phyloP scores from a whole-genome alignment of 345 rosid genomes.

The Hibiscus tridactylites region DNA sequence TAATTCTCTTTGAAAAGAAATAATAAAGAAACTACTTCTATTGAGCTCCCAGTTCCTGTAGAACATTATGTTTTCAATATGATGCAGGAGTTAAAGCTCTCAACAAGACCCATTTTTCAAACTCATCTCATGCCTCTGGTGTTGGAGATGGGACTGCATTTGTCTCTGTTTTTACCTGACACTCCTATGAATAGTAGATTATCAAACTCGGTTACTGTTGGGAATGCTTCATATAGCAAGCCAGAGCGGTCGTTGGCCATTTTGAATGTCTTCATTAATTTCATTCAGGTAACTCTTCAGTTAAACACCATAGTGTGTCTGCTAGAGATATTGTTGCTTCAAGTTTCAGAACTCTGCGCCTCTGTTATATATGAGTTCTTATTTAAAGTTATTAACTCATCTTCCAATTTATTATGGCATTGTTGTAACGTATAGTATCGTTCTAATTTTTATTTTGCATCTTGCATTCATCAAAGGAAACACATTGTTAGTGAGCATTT shows the following conservation, averaged over 20 bases:
- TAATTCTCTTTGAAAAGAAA: not conserved
- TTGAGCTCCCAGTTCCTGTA: not conserved
- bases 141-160: slow-evolving; percentile 40
- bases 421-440: not conserved
- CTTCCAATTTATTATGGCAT: not conserved
- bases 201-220: slow-evolving; percentile 47
- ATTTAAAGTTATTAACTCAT: not conserved
- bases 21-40: not conserved
- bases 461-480: not conserved
- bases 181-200: slow-evolving; percentile 27
- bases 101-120: slow-evolving; percentile 39
- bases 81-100: slow-evolving; percentile 66
- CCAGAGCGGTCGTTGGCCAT: slow-evolving; percentile 62
- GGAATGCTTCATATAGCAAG: slow-evolving; percentile 62
- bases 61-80: not conserved
- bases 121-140: slow-evolving; percentile 22
- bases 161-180: slow-evolving; percentile 60
- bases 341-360: not conserved
- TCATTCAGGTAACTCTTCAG: slow-evolving; percentile 50
- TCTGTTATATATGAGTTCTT: not conserved
- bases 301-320: not conserved
- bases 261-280: slow-evolving; percentile 55
- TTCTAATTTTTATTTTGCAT: not conserved
- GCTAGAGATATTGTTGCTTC: not conserved
- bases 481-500: not conserved